phyloP scores from a whole-genome alignment of 768 basidiomycete species.

The Phylloporus rhodoxanthus region DNA sequence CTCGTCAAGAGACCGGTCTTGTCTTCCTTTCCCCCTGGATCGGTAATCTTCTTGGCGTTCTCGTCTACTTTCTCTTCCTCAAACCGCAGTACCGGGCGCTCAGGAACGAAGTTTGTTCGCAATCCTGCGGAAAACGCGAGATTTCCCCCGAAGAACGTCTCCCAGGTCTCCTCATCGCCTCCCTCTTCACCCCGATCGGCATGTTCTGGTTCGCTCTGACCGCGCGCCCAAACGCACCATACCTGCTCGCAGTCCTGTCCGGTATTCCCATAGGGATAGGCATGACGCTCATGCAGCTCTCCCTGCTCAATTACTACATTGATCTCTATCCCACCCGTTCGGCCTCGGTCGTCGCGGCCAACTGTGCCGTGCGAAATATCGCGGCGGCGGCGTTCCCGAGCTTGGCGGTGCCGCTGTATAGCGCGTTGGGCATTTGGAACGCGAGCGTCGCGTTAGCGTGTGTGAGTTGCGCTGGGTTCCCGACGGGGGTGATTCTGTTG shows the following conservation, averaged over 20 bases:
- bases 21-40: slow-evolving; percentile 24
- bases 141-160: slow-evolving; percentile 26
- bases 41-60: slow-evolving; percentile 24
- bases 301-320: slow-evolving; percentile 26
- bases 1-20: slow-evolving; percentile 19
- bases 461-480: slow-evolving; percentile 23
- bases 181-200: slow-evolving; percentile 24
- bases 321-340: slow-evolving; percentile 28
- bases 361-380: slow-evolving; percentile 21
- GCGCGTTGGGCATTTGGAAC: slow-evolving; percentile 12
- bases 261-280: slow-evolving; percentile 26
- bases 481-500: slow-evolving; percentile 16
- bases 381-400: slow-evolving; percentile 21
- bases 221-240: slow-evolving; percentile 11
- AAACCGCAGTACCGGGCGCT: slow-evolving; percentile 18
- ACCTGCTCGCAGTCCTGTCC: slow-evolving; percentile 14
- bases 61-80: slow-evolving; percentile 22
- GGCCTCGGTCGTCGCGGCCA: slow-evolving; percentile 26
- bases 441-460: slow-evolving; percentile 18
- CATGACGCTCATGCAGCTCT: slow-evolving; percentile 26
- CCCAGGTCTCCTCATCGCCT: slow-evolving; percentile 21
- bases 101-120: slow-evolving; percentile 9
- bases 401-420: slow-evolving; percentile 22
- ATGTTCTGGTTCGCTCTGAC: slow-evolving; percentile 26
- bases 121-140: slow-evolving; percentile 20